Evolutionary conservation across 441 rosid species (phyloP), one percentile per base, ranked within the genome.

Genomic region (Pelargonium cotyledonis): DNA sequence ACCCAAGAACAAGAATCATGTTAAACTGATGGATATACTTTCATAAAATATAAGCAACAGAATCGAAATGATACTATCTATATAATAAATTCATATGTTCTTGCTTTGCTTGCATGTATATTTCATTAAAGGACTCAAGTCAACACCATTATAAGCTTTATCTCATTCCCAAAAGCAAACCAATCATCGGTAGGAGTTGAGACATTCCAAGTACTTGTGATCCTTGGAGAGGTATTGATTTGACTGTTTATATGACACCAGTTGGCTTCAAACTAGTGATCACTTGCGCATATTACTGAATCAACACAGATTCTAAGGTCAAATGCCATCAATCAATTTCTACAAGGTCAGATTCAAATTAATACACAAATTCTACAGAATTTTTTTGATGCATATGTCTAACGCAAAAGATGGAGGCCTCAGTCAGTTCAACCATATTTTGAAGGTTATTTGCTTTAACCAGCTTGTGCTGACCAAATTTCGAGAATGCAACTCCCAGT

Each of bases 231-330:
- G 23, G 35, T 63, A 41, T 46, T 6, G n/a, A 65, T 71, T 14
- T 18, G 58, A 66, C 53, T 29, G 77, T 95, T 87, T 79, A 94
- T 97, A 94, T 89, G 73, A 89, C 85, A 77, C 99, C 99, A 63
- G 80, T 78, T 8, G 97, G 91, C 79, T 91, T 94, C 77, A 76
- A 94, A 70, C 99, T 96, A 94, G 72, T 94, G 94, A 76, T 94
- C 96, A 61, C 97, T 97, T 72, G 98, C 98, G 73, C 82, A 85
- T 53, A 93, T 91, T 68, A 94, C 98, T 0, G 98, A 94, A 84
- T 94, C 98, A 84, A 94, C 98, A 91, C 91, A 63, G 97, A 94
- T 74, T 94, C 98, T 88, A 6, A 94, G 93, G 80, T 94, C 98
- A 83, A 94, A 97, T 91, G 89, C 86, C 82, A 76, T 60, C 38